A percentile compares a stretch with the other conserved stretches of the same genome.
Evolutionary conservation across 192 early-diverging fungal genomes (phyloP).

Genomic region (Mortierella hygrophila): DNA sequence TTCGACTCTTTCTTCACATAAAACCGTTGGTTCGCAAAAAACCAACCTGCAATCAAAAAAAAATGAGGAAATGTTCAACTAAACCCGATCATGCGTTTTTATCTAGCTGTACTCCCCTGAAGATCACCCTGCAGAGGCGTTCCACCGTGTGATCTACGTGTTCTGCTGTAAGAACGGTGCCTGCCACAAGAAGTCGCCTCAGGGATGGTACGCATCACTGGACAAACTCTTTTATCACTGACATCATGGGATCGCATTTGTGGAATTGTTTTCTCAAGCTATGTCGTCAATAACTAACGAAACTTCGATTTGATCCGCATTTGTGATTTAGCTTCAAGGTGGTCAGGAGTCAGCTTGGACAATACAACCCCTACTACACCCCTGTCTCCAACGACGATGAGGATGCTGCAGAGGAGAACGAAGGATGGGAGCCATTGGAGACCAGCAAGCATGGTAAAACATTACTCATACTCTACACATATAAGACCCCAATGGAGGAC

Average conservation of each 20-base stretch:
- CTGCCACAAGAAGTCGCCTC: constrained; percentile 76
- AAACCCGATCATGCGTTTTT: background rate
- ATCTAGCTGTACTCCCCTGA: constrained; percentile 91
- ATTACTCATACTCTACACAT: background rate
- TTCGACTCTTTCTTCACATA: background rate
- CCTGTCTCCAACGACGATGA: constrained; percentile 44
- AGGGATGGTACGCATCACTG: constrained; percentile 58
- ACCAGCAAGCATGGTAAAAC: constrained; percentile 26
- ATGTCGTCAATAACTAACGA: background rate
- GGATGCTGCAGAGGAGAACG: constrained; percentile 54
- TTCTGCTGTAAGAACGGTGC: constrained; percentile 92
- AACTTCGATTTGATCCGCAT: constrained; percentile 1
- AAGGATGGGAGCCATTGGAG: constrained; percentile 46
- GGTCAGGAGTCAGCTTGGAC: constrained; percentile 82
- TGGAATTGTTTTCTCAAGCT: background rate
- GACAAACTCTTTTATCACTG: background rate
- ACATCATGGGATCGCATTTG: no score
- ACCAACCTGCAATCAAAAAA: background rate
- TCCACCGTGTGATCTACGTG: constrained; percentile 91
- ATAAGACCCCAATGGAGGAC: constrained; percentile 13
- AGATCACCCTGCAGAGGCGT: constrained; percentile 87
- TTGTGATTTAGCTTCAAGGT: constrained; percentile 80
- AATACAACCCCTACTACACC: constrained; percentile 76
- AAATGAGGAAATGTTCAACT: background rate
- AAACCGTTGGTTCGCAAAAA: background rate